Conservation (phyloP, 2,329 filamentous ascomycete genomes). For the Boeremia lycopersici region DNA sequence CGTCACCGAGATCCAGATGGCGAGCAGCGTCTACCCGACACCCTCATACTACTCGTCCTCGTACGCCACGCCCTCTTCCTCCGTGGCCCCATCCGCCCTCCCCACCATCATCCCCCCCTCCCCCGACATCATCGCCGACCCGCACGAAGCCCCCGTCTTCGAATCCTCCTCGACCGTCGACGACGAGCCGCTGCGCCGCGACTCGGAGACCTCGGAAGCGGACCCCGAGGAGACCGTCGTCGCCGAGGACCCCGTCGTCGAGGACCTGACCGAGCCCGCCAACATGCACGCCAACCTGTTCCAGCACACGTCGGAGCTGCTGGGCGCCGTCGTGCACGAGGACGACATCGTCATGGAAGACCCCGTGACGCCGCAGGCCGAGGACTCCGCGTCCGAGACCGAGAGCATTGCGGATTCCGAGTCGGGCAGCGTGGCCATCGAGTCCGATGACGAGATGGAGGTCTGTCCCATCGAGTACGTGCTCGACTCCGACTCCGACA, state of each 20-base stretch:
- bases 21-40: constrained; percentile 10
- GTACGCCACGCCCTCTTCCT: neutral
- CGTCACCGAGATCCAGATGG: constrained; percentile 29
- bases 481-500: neutral
- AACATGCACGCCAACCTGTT: constrained; percentile 11
- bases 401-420: constrained; percentile 7
- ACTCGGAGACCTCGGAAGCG: constrained; percentile 9
- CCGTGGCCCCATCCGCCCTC: neutral
- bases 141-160: constrained; percentile 8
- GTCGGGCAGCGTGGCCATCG: constrained; percentile 12
- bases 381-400: constrained; percentile 6
- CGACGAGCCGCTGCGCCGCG: constrained; percentile 14
- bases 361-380: constrained; percentile 11
- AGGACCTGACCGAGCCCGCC: constrained; percentile 15
- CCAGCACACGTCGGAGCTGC: constrained; percentile 11
- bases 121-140: constrained; percentile 5
- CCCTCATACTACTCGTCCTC: constrained; percentile 1
- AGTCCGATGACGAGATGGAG: constrained; percentile 16
- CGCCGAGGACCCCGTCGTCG: constrained; percentile 6
- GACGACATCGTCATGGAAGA: constrained; percentile 14
- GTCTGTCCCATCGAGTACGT: constrained; percentile 5
- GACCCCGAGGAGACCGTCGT: constrained; percentile 14
- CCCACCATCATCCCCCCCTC: constrained; percentile 7
- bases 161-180: constrained; percentile 9
- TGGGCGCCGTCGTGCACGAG: constrained; percentile 4